Base-by-base conservation (phyloP, 306 rosid genomes). In the Quercus agrifolia region DNA sequence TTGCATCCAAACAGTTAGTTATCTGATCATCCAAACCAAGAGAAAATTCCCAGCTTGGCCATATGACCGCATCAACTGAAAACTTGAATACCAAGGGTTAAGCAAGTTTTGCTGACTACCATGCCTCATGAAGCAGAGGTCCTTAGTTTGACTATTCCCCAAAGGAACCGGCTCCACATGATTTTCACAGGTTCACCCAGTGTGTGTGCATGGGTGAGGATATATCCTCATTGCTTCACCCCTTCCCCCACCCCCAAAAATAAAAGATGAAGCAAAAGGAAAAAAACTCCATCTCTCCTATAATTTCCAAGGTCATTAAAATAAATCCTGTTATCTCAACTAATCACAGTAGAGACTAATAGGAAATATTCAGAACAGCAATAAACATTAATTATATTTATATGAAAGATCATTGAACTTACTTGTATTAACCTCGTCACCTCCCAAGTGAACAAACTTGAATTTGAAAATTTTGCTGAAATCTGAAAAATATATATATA, bases 401-500 rank as follows among this genome's bases (percentile, higher is more conserved):
- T 18, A n/a, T 58, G 23, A 10, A 38, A 35, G 51, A 59, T 57
- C 20, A 5, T 74, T n/a, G 5, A 63, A 80, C 86, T 85, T 82
- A 85, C 89, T 59, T 76, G 89, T 76, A 66, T 85, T 23, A 73
- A 85, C 89, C 77, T 85, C 89, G 21, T 85, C 89, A 27, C 89
- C 89, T 82, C 89, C 89, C 84, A 85, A 73, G 82, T 85, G 89
- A 30, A 85, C 76, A 64, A 85, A 85, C 73, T 70, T 85, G 56
- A 81, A 85, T 19, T 82, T 85, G 46, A 85, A 85, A 81, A 85
- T 70, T 83, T 85, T 85, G 44, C 86, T 82, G 74, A 85, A 82
- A 78, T 82, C 86, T 85, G 86, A 67, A 84, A 84, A 71, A 71
- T 35, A 67, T 20, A 27, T 46, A 0, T 3, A 20, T 11, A 12